phyloP scores from a whole-genome alignment of 2,329 filamentous ascomycete species.

The Venturia carpophila region DNA sequence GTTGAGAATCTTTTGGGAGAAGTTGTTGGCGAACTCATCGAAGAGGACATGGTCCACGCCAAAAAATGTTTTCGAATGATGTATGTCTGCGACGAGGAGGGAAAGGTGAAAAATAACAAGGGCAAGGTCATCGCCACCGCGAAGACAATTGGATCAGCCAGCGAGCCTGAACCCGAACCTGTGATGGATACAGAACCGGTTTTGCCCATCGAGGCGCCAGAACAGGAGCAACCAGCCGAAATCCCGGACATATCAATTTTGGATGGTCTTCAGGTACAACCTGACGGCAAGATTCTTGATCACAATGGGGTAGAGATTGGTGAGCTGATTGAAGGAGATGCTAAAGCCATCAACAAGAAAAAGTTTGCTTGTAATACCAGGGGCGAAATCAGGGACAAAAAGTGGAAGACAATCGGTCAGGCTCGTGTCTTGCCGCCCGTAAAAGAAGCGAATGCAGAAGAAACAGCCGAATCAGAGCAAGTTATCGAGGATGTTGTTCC shows the following conservation, averaged over 20 bases:
- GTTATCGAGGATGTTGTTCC: constrained; percentile 30
- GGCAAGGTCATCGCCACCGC: constrained; percentile 54
- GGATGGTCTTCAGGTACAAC: constrained; percentile 49
- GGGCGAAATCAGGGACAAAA: constrained; percentile 27
- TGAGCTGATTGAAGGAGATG: constrained; percentile 41
- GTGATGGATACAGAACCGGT: constrained; percentile 27
- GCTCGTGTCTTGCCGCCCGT: constrained; percentile 45
- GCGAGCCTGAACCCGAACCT: constrained; percentile 34
- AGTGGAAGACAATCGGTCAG: constrained; percentile 45
- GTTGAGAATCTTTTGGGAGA: constrained; percentile 44
- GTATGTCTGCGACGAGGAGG: constrained; percentile 43
- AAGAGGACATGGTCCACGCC: constrained; percentile 38
- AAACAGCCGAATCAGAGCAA: constrained; percentile 39
- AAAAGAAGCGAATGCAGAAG: constrained; percentile 39
- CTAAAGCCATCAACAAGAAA: constrained; percentile 45
- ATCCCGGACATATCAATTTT: constrained; percentile 38
- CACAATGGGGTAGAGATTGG: constrained; percentile 44
- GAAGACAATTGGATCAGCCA: constrained; percentile 65
- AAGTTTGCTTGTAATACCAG: constrained; percentile 38
- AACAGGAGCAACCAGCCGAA: constrained; percentile 30
- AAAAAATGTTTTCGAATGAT: constrained; percentile 39
- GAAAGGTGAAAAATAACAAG: constrained; percentile 43
- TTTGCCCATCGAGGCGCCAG: constrained; percentile 34
- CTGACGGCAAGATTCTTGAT: constrained; percentile 47
- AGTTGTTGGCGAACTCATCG: constrained; percentile 42